Evolutionary conservation across 1,284 basidiomycete genomes (phyloP), one percentile per base, ranked within the genome.

Genomic region (Ganoderma sinense): DNA sequence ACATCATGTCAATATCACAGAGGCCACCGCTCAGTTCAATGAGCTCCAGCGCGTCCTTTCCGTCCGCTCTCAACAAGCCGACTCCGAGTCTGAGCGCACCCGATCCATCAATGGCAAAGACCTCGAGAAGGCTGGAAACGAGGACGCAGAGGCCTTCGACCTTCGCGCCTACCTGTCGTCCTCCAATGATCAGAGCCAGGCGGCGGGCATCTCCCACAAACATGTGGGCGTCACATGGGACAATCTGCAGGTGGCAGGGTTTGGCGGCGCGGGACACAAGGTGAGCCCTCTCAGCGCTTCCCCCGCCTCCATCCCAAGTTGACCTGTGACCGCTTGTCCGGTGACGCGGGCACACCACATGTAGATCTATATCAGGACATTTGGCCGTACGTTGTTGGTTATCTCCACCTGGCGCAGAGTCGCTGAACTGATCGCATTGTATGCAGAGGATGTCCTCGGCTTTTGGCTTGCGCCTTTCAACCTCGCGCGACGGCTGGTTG

Each of bases 221-320:
- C 89, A 91, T 72, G 92, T 96, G 45, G 94, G 94, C 45, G 93
- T 95, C 39, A 88, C 89, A 31, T 96, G 94, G 91, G 87, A 94
- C 64, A 84, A 91, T 73, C 81, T 95, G 0, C 85, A 91, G 68
- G 95, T 96, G 60, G 84, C 91, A 23, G 94, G 91, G 36, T 79
- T 86, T 1, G 94, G 93, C 33, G 91, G 91, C 55, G 80, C 79
- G 26, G 83, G 85, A 76, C 85, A 82, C 76, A 92, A 92, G 83
- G 91, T 87, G 64, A 53, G 81, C 74, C 11, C n/a, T 7, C 14
- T 14, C 14, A n/a, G 40, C 59, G 39, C 59, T 29, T 26, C 11
- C 6, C n/a, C 5, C n/a, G n/a, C 36, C 36, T 39, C 14, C 7
- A 16, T 26, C 23, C 11, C 23, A 40, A 61, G 23, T 14, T 13